Evolutionary conservation across 2,329 filamentous ascomycete species (phyloP), one percentile per base, ranked within the genome.

Genomic region (Cercospora brassicicola): DNA sequence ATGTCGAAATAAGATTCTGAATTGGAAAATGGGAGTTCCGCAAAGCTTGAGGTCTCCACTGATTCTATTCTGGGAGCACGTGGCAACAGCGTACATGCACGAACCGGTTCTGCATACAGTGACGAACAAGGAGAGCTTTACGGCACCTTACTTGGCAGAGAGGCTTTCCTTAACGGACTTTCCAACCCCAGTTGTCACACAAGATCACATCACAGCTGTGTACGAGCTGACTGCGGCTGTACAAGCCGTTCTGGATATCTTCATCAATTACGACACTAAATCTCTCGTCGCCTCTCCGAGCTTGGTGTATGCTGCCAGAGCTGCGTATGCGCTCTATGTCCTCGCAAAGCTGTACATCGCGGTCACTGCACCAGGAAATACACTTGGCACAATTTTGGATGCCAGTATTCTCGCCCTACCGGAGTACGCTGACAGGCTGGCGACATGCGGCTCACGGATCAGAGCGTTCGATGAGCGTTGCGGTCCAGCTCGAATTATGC

Each of bases 61-160:
- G 6, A 51, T 77, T 1, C 36, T 70, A 1, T 69, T 76, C 28
- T 74, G 68, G 69, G 71, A 74, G 39, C 71, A 76, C 55, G 66
- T 76, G 15, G 71, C 72, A 2, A 74, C 73, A 15, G 63, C 74
- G 2, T 69, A 75, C 48, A 71, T 77, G 36, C 72, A 78, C 65
- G 76, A 77, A 59, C 45, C 71, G 10, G 69, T 76, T 8, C 64
- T 78, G 3, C 74, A 77, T 51, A 78, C 76, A 4, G 7, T 68
- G 10, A 76, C 74, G 0, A 78, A 78, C 62, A 74, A 75, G 59
- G 59, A 67, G 2, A 72, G 68, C 15, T 78, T 77, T 56, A 67
- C 75, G 3, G 76, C 75, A 13, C 76, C 76, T 9, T 77, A 72
- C 62, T 33, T 77, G 13, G 67, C 75, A 2, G 74, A 76, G 30